A percentile compares a stretch with the other conserved stretches of the same genome.
phyloP scores from a whole-genome alignment of 2,329 filamentous ascomycete species.

The Cladorrhinum sp. region DNA sequence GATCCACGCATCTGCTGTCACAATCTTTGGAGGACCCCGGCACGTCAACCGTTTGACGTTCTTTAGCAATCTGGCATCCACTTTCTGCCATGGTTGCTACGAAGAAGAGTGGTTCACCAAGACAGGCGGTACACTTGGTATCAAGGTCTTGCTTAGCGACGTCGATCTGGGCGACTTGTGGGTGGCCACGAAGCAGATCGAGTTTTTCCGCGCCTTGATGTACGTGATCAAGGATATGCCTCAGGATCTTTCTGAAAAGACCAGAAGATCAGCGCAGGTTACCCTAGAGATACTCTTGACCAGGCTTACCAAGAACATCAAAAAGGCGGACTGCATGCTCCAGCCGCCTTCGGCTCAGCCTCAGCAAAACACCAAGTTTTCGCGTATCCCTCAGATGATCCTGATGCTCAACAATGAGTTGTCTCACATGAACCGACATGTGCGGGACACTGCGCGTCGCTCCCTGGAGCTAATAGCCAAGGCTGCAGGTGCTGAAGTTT shows the following conservation, averaged over 20 bases:
- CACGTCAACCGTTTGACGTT: conserved; percentile 75
- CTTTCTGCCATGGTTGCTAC: conserved; percentile 92
- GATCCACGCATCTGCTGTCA: conserved; percentile 71
- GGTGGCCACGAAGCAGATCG: conserved; percentile 77
- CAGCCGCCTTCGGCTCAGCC: conserved; percentile 42
- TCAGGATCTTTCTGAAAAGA: conserved; percentile 85
- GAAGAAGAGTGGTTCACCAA: conserved; percentile 99
- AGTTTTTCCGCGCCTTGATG: conserved; percentile 86
- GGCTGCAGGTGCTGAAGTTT: conserved; percentile 72
- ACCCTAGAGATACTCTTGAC: conserved; percentile 77
- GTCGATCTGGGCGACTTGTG: conserved; percentile 80
- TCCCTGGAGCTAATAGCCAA: conserved; percentile 79
- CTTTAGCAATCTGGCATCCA: conserved; percentile 76
- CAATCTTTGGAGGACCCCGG: conserved; percentile 73
- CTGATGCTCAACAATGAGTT: conserved; percentile 84
- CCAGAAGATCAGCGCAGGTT: conserved; percentile 75
- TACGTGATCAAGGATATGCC: conserved; percentile 99
- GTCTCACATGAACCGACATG: conserved; percentile 92
- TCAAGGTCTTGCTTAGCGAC: conserved; percentile 81
- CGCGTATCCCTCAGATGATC: conserved; percentile 73
- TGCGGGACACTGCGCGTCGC: conserved; percentile 80
- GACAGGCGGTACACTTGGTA: conserved; percentile 85
- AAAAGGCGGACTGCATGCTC: conserved; percentile 67
- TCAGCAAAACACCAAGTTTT: conserved; percentile 36
- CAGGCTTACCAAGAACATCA: conserved; percentile 73